These are phyloP conservation scores for Pythium grandisporangium DNA, from an alignment of 352 stramenopile genomes.

Conservation along the genomic window DNA sequence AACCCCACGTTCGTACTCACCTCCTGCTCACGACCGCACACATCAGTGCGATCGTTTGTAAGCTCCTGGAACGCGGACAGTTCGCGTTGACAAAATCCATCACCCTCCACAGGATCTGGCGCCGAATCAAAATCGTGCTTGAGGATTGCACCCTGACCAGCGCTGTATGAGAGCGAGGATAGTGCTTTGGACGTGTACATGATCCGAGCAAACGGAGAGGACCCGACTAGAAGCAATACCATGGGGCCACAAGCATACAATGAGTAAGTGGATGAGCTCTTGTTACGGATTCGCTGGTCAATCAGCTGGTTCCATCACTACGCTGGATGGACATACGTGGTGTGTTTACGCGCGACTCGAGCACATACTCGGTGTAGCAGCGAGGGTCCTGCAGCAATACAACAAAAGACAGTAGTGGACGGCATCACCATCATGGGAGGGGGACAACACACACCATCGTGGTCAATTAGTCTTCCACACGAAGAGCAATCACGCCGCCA, in stretches of 20 bases:
- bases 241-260: too few species aligned
- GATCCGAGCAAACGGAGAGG: constrained; percentile 29
- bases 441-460: too few species aligned
- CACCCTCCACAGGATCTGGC: constrained; percentile 26
- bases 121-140: constrained; percentile 33
- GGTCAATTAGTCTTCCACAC: constrained; percentile 1
- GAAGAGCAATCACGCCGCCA: too few species aligned
- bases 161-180: constrained; percentile 21
- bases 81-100: constrained; percentile 44
- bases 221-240: constrained; percentile 14
- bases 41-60: constrained; percentile 30
- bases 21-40: constrained; percentile 32
- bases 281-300: too few species aligned
- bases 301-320: too few species aligned
- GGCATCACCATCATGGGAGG: too few species aligned
- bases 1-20: constrained; percentile 30
- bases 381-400: constrained; percentile 24
- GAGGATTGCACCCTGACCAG: constrained; percentile 25
- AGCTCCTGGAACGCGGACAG: constrained; percentile 27
- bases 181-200: constrained; percentile 34
- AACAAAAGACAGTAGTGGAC: too few species aligned
- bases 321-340: constrained; percentile 14
- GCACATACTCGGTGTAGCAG: constrained; percentile 44
- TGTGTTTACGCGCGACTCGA: constrained; percentile 39
- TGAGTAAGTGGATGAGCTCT: too few species aligned